Percentiles rank a stretch among this genome's conserved stretches.
Evolutionary conservation across 176 grass and related monocot species (phyloP).

Genomic region (Ensete ventricosum): DNA sequence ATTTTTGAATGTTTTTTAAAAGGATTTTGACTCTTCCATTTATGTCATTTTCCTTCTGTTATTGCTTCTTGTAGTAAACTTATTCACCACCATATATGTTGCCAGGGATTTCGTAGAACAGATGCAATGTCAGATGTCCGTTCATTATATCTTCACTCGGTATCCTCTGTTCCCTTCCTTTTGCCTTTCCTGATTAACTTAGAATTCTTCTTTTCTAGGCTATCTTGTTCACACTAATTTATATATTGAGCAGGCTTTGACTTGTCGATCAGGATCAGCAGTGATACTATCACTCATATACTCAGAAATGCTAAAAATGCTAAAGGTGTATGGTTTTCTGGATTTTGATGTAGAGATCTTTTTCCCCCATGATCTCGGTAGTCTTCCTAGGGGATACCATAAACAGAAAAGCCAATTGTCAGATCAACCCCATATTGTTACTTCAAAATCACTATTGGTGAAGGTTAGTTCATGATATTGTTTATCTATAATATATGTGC

Average conservation of each 20-base stretch:
- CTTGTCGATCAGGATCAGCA: constrained; percentile 70
- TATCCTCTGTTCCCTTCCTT: constrained; percentile 17
- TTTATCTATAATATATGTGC: not conserved
- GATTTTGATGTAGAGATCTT: constrained; percentile 80
- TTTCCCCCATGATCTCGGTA: constrained; percentile 45
- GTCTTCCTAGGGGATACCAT: constrained; percentile 71
- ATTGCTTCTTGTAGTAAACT: not conserved
- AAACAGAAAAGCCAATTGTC: constrained; percentile 59
- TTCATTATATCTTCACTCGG: constrained; percentile 81
- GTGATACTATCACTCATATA: constrained; percentile 79
- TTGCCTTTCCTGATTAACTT: not conserved
- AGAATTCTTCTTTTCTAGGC: not conserved
- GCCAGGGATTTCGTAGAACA: constrained; percentile 60
- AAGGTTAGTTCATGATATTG: constrained; percentile 38
- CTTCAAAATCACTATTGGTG: constrained; percentile 60
- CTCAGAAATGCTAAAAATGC: constrained; percentile 74
- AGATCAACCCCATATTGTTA: constrained; percentile 69
- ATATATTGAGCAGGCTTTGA: constrained; percentile 46
- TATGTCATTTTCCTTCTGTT: not conserved
- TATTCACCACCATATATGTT: not conserved
- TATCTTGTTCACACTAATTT: not conserved
- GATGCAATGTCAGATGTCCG: constrained; percentile 35
- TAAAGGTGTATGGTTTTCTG: constrained; percentile 45
- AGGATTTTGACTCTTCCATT: not conserved
- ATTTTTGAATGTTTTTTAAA: not conserved